A percentile compares a stretch with the other conserved stretches of the same genome.
Conservation (phyloP, 495 filamentous ascomycete genomes). For the Aspergillus haitiensis region DNA sequence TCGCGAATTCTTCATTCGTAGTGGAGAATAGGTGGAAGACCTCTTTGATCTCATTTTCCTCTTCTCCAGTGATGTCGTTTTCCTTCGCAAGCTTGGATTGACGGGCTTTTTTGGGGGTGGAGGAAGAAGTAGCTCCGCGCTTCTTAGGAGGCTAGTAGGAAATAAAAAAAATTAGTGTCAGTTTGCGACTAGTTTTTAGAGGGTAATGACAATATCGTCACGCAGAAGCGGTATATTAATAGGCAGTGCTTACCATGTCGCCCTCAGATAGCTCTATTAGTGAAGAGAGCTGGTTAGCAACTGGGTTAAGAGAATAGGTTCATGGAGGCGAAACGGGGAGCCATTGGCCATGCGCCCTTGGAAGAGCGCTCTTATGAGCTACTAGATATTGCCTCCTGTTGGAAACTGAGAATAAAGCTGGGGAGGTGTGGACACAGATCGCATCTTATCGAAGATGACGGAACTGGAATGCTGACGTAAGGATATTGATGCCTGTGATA, state of each 20-base stretch:
- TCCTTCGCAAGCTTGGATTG: constrained; percentile 87
- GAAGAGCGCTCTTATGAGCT: not conserved
- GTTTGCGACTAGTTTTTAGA: not conserved
- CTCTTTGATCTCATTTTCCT: constrained; percentile 88
- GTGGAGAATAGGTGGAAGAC: constrained; percentile 78
- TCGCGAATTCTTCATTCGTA: constrained; percentile 56
- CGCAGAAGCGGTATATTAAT: not conserved
- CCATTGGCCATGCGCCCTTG: constrained; percentile 6
- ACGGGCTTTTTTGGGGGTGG: constrained; percentile 48
- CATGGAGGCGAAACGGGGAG: constrained; percentile 4
- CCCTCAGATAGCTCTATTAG: not conserved
- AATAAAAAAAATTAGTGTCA: not conserved
- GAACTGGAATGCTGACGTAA: constrained; percentile 45
- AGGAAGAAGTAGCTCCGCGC: constrained; percentile 35
- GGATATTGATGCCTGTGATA: constrained; percentile 30
- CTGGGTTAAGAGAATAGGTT: constrained; percentile 11
- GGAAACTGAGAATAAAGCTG: too few species aligned
- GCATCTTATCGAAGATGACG: constrained; percentile 28
- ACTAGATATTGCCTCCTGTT: not conserved
- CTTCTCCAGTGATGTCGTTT: constrained; percentile 74
- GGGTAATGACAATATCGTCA: not conserved
- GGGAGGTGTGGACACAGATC: not conserved
- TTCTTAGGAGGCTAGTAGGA: constrained; percentile 41
- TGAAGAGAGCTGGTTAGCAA: not conserved
- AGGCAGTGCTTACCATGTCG: constrained; percentile 10